Evolutionary conservation across 352 stramenopile genomes (phyloP), one percentile per base, ranked within the genome.

Genomic region (Phytophthora colocasiae): DNA sequence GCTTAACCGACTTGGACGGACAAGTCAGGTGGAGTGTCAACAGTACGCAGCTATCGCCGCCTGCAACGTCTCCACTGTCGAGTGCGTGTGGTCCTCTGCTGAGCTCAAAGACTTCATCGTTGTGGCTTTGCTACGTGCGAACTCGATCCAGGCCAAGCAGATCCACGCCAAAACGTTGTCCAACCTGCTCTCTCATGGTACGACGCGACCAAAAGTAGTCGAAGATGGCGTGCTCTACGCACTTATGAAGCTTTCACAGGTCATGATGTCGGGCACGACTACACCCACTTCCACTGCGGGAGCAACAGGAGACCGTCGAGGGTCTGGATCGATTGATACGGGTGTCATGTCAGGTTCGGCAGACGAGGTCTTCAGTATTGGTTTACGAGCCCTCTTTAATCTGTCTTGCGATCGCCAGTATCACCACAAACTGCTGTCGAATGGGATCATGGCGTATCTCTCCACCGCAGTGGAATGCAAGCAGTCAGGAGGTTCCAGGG

Each of bases 71-170:
- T 89, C 87, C 1, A 87, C 77, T 0, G 32, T 87, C 1, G 54
- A 73, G 34, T 95, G 84, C 59, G 85, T 92, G 17, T 95, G 87
- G 87, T 87, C 72, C 1, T 89, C 81, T 0, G 55, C 75, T 0
- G 87, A 95, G 52, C 80, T 95, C 2, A 92, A 92, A 34, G 87
- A 95, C 58, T 92, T 95, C 32, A 91, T 93, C 11, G 87, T 93
- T 1, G 82, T 95, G 3, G 85, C 87, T 11, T 46, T 95, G 24
- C 52, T 95, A 27, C 81, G 87, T 3, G 86, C 87, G 0, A 93
- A 95, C 51, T 95, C 87, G 14, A 68, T 83, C 4, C 83, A 93
- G n/a, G 77, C 87, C 1, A 95, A 93, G 60, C 84, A 93, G 46
- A 91, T 93, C 34, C 87, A 95, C 46, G 83, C 81, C 47, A 93